phyloP scores from a whole-genome alignment of 2,329 filamentous ascomycete species.

The Penicillium carneum region DNA sequence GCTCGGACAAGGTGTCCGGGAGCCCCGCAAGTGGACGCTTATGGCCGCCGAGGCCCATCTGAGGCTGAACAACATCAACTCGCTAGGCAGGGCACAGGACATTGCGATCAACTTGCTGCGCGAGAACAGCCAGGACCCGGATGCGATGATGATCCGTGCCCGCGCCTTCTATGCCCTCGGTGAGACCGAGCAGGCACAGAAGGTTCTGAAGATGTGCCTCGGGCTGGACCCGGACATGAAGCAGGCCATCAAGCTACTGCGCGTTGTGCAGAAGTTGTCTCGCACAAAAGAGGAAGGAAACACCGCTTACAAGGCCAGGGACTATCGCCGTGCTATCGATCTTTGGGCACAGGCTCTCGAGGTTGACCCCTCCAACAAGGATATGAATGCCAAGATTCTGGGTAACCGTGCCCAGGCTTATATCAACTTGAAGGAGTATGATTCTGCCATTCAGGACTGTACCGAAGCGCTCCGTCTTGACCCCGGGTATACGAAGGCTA shows the following conservation, averaged over 20 bases:
- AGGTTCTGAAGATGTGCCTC: conserved; percentile 88
- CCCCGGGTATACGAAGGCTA: conserved; percentile 83
- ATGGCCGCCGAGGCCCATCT: conserved; percentile 91
- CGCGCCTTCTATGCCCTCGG: conserved; percentile 87
- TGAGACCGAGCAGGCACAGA: conserved; percentile 92
- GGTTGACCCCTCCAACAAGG: conserved; percentile 86
- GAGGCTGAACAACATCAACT: conserved; percentile 89
- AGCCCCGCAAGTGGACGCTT: conserved; percentile 90
- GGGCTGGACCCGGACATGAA: conserved; percentile 90
- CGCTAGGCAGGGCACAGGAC: conserved; percentile 88
- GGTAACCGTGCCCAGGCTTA: conserved; percentile 91
- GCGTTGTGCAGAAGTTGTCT: conserved; percentile 89
- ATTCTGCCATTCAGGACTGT: conserved; percentile 82
- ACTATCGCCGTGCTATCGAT: conserved; percentile 80
- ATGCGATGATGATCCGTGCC: conserved; percentile 88
- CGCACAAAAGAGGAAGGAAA: conserved; percentile 95
- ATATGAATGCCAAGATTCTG: conserved; percentile 91
- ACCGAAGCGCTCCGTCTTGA: conserved; percentile 84
- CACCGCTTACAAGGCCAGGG: conserved; percentile 81
- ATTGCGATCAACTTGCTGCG: conserved; percentile 87
- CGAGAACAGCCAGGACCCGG: conserved; percentile 87
- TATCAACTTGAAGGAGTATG: conserved; percentile 79
- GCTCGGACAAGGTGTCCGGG: conserved; percentile 75
- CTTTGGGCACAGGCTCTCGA: conserved; percentile 83
- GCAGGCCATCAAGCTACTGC: conserved; percentile 85